A percentile compares a stretch with the other conserved stretches of the same genome.
These are phyloP conservation scores for Eremothecium gossypii DNA, from an alignment of 1,139 yeast genomes.

Conservation along the genomic window DNA sequence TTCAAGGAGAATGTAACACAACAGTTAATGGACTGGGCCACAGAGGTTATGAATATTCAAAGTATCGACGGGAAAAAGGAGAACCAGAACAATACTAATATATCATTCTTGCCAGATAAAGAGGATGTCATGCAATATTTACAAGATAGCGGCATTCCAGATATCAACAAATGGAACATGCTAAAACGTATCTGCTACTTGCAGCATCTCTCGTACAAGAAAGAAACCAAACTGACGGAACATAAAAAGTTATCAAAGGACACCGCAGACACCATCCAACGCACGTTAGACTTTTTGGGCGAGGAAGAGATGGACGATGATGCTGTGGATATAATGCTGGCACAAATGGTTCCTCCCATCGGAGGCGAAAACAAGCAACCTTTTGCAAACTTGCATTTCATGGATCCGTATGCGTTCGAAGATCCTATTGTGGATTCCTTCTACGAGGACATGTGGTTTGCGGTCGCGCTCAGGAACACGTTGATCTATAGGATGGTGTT, in stretches of 20 bases:
- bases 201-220: slow-evolving; percentile 49
- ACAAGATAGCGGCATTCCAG: slow-evolving; percentile 36
- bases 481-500: slow-evolving; percentile 73
- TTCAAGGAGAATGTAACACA: slow-evolving; percentile 47
- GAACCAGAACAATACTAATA: slow-evolving; percentile 2
- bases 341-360: slow-evolving; percentile 24
- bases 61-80: slow-evolving; percentile 27
- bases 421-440: slow-evolving; percentile 79
- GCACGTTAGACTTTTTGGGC: slow-evolving; percentile 4
- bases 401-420: slow-evolving; percentile 80
- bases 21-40: slow-evolving; percentile 48
- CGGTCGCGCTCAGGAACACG: slow-evolving; percentile 78
- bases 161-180: slow-evolving; percentile 43
- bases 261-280: not conserved
- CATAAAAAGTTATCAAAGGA: slow-evolving; percentile 4
- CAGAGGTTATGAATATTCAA: slow-evolving; percentile 33
- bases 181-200: slow-evolving; percentile 60
- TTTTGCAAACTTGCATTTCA: slow-evolving; percentile 36
- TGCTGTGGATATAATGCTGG: slow-evolving; percentile 39
- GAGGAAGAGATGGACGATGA: slow-evolving; percentile 35
- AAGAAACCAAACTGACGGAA: slow-evolving; percentile 29
- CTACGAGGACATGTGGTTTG: slow-evolving; percentile 82
- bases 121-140: slow-evolving; percentile 50
- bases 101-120: slow-evolving; percentile 45
- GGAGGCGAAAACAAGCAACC: slow-evolving; percentile 8